Evolutionary conservation across 768 basidiomycete genomes (phyloP).

Genomic region (Suillus luteus): DNA sequence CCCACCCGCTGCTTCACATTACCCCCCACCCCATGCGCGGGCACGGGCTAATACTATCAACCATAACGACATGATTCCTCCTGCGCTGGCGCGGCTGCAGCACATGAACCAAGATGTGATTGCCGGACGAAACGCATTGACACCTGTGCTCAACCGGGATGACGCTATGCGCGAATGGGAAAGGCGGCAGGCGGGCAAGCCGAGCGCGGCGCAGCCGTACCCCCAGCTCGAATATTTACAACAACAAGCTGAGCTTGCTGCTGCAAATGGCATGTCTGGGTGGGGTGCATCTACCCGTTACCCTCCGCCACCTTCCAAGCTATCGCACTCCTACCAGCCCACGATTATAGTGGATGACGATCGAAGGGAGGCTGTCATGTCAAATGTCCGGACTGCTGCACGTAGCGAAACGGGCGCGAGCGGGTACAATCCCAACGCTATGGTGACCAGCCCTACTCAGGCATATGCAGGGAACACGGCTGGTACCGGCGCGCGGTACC

Average conservation of each 20-base stretch:
- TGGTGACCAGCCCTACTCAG: slow-evolving; percentile 77
- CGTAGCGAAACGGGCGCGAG: slow-evolving; percentile 44
- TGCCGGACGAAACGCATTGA: slow-evolving; percentile 78
- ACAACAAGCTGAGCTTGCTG: slow-evolving; percentile 87
- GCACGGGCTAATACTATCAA: slow-evolving; percentile 92
- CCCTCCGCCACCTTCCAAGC: slow-evolving; percentile 37
- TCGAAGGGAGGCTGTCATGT: slow-evolving; percentile 79
- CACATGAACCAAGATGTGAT: slow-evolving; percentile 88
- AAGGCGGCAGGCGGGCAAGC: slow-evolving; percentile 76
- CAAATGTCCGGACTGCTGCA: slow-evolving; percentile 70
- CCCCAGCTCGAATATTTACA: slow-evolving; percentile 91
- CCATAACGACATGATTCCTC: slow-evolving; percentile 84
- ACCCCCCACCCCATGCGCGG: slow-evolving; percentile 56
- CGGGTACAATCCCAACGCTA: slow-evolving; percentile 48
- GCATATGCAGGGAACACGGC: slow-evolving; percentile 59
- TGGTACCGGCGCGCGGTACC: slow-evolving; percentile 56
- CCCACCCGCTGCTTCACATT: slow-evolving; percentile 66
- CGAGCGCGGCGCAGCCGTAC: slow-evolving; percentile 72
- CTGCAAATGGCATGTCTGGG: slow-evolving; percentile 56
- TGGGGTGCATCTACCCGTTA: slow-evolving; percentile 56
- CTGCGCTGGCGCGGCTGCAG: slow-evolving; percentile 85
- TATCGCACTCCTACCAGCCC: slow-evolving; percentile 36
- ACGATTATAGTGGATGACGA: slow-evolving; percentile 69
- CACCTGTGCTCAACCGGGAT: slow-evolving; percentile 92
- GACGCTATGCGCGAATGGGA: slow-evolving; percentile 98